Base-by-base conservation (phyloP, 2,329 filamentous ascomycete genomes). In the Phyllachora maydis region DNA sequence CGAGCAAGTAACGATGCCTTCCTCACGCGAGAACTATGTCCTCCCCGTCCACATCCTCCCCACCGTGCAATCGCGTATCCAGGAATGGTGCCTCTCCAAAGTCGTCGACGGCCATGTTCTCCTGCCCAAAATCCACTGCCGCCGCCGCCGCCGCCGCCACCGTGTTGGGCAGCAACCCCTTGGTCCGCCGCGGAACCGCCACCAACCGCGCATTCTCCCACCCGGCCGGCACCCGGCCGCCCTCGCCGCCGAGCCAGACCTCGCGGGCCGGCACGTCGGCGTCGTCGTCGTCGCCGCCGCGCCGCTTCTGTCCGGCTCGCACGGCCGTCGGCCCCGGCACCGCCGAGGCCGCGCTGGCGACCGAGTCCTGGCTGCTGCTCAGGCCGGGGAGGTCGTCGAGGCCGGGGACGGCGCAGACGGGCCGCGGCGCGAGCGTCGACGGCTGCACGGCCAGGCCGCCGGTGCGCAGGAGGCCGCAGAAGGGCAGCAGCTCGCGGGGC, bases 381-480 rank as follows among this genome's bases (percentile, higher is more conserved):
- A 66, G 45, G 15, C 52, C 21, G 0, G 34, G 35, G 17, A 32
- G 50, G 2, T 27, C 25, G 12, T 32, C 30, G 17, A 22, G 27
- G 10, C 35, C 35, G 20, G 46, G 38, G 11, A 37, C 29, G 16
- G 23, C 32, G 4, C 34, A 31, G 18, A 30, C 26, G 16, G 28
- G 26, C 11, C 38, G 13, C 9, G 27, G 8, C 10, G 27, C 16
- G 9, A n/a, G n/a, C n/a, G n/a, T n/a, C n/a, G n/a, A n/a, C n/a
- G 64, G 54, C 40, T 81, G 73, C 14, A 59, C 52, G 15, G 60
- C 61, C 19, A 72, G 49, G 0, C 76, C 76, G 18, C 76, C 77
- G 26, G 77, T 57, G 38, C 71, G 81, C 49, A 79, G 61, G 33
- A 88, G 59, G 14, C 78, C 81, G 41, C 78, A 85, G 41, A 82